Percentiles rank a stretch among this genome's conserved stretches.
phyloP scores from a whole-genome alignment of 345 rosid species.

The Salix dunnii region DNA sequence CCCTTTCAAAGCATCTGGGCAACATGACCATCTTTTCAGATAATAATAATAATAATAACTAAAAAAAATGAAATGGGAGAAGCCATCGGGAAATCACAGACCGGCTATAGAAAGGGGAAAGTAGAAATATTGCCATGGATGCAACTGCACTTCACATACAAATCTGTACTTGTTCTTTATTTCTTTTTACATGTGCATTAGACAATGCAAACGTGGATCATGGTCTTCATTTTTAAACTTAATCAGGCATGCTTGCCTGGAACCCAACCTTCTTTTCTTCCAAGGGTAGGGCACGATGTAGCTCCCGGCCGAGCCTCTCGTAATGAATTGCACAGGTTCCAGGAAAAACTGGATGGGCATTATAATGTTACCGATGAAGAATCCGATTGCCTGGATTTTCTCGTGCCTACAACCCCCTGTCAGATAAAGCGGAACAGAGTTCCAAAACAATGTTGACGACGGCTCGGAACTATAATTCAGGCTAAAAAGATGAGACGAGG shows the following conservation, averaged over 20 bases:
- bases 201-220: constrained; percentile 10
- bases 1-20: no score
- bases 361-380: no score
- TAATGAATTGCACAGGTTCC: no score
- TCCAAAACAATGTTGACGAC: background rate
- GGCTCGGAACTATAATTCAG: background rate
- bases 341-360: no score
- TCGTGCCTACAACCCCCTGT: background rate
- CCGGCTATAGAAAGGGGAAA: background rate
- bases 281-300: no score
- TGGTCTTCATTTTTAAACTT: background rate
- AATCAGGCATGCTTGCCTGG: constrained; percentile 6
- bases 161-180: background rate
- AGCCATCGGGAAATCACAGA: background rate
- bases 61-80: background rate
- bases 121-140: background rate
- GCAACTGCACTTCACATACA: background rate
- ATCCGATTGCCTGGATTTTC: background rate
- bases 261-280: no score
- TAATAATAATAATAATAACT: no score
- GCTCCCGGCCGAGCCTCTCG: no score
- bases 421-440: background rate
- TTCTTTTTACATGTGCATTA: background rate
- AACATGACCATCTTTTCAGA: no score
- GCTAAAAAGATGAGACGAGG: background rate